Evolutionary conservation across 2,329 filamentous ascomycete species (phyloP), one percentile per base, ranked within the genome.

Genomic region (Fusarium sp.): DNA sequence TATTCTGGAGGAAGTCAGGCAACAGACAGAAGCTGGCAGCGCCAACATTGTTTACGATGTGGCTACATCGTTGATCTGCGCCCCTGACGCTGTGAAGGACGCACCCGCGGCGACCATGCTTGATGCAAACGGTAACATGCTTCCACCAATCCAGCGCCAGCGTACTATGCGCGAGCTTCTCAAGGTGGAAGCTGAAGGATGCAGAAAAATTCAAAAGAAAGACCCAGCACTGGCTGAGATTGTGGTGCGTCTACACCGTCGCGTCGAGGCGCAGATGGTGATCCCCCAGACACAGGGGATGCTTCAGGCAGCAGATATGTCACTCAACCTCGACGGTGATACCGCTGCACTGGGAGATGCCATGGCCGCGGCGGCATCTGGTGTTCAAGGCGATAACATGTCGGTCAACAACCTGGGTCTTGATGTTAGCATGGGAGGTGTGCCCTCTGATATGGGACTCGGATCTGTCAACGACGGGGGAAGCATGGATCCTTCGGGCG

Each of bases 31-130:
- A 31, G 78, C 83, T 1, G 87, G 87, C 6, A 88, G 87, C 67
- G 88, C 86, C 2, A 85, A 86, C 57, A 81, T 90, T 7, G 88
- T 88, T 0, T 87, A 94, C 57, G 92, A 95, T 71, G 84, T 94
- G 11, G 91, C 87, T 4, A 88, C 87, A 4, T 87, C 90, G 1
- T 81, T 95, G 9, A 83, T 95, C 11, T 93, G 91, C 74, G 88
- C 91, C 1, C 91, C 91, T 0, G 85, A 90, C 71, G 82, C 82
- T 2, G 84, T 80, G 36, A 86, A 84, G 69, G 78, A 83, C 60
- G 76, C 76, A 7, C 79, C 78, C 7, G 75, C 78, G 0, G 71
- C 77, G 17, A 66, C 63, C 20, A 63, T 78, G 52, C 62, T 79
- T 22, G 81, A 81, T 62, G 75, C 78, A 7, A 72, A 79, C 45